Evolutionary conservation across 768 basidiomycete genomes (phyloP).

Genomic region (Auricularia sp.): DNA sequence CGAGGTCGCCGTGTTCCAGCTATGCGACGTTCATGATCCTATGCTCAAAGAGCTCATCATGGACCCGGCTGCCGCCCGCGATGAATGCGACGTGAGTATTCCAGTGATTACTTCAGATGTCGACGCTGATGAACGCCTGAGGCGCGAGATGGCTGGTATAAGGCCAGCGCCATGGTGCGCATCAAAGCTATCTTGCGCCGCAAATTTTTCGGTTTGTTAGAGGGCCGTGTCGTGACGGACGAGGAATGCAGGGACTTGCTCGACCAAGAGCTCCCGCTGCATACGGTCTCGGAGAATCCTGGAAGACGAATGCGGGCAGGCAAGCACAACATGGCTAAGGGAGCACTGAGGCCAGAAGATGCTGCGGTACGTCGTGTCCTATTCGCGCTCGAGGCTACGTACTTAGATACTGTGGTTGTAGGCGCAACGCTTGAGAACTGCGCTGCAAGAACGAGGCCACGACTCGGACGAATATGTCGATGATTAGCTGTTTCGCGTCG

Average conservation of each 20-base stretch:
- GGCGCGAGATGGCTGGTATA: slow-evolving; percentile 90
- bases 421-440: background rate
- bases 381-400: too few species aligned
- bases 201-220: slow-evolving; percentile 72
- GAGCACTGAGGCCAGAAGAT: slow-evolving; percentile 71
- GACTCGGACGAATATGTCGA: background rate
- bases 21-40: slow-evolving; percentile 84
- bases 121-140: slow-evolving; percentile 15
- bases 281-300: slow-evolving; percentile 17
- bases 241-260: slow-evolving; percentile 65
- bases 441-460: background rate
- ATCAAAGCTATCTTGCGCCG: slow-evolving; percentile 79
- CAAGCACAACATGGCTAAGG: slow-evolving; percentile 86
- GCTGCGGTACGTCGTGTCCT: slow-evolving; percentile 48
- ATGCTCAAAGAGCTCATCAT: slow-evolving; percentile 77
- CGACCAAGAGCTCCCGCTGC: slow-evolving; percentile 28
- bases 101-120: too few species aligned
- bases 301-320: slow-evolving; percentile 36
- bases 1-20: slow-evolving; percentile 87
- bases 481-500: background rate
- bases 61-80: slow-evolving; percentile 55
- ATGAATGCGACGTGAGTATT: slow-evolving; percentile 60
- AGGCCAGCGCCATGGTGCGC: slow-evolving; percentile 59
- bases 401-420: background rate
- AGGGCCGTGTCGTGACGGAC: slow-evolving; percentile 61